A percentile compares a stretch with the other conserved stretches of the same genome.
These are phyloP conservation scores for Heliamphora pulchella DNA, from an alignment of 179 eudicot genomes.

Conservation along the genomic window DNA sequence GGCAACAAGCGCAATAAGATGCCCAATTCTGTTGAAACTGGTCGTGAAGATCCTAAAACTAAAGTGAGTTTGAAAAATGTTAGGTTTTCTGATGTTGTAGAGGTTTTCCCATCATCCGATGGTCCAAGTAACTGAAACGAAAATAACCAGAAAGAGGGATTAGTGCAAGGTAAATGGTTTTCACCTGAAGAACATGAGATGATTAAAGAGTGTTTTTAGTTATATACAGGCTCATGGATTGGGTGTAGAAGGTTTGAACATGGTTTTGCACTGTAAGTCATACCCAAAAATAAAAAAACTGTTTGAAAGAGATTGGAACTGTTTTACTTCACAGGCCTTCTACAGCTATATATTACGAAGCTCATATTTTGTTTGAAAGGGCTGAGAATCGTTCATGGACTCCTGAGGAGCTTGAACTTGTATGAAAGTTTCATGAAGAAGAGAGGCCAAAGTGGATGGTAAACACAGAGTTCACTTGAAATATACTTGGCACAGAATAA, in stretches of 20 bases:
- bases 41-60: slow-evolving; percentile 14
- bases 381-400: slow-evolving; percentile 16
- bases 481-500: slow-evolving; percentile 23
- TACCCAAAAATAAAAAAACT: slow-evolving; percentile 12
- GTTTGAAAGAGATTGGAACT: slow-evolving; percentile 22
- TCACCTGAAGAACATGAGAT: slow-evolving; percentile 43
- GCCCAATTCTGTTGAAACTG: background rate
- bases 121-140: slow-evolving; percentile 13
- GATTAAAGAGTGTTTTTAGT: slow-evolving; percentile 14
- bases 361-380: slow-evolving; percentile 20
- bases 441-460: slow-evolving; percentile 23
- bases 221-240: slow-evolving; percentile 12
- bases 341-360: slow-evolving; percentile 15
- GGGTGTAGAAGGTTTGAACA: slow-evolving; percentile 18
- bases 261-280: slow-evolving; percentile 21
- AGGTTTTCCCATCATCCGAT: slow-evolving; percentile 29
- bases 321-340: slow-evolving; percentile 16
- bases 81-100: slow-evolving; percentile 24
- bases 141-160: slow-evolving; percentile 13
- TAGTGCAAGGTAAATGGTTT: slow-evolving; percentile 44
- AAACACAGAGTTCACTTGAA: slow-evolving; percentile 15
- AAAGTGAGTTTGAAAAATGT: slow-evolving; percentile 26
- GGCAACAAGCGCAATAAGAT: background rate
- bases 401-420: slow-evolving; percentile 4
- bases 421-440: slow-evolving; percentile 4